These are phyloP conservation scores for Zymoseptoria brevis DNA, from an alignment of 2,329 filamentous ascomycete species.

Conservation along the genomic window DNA sequence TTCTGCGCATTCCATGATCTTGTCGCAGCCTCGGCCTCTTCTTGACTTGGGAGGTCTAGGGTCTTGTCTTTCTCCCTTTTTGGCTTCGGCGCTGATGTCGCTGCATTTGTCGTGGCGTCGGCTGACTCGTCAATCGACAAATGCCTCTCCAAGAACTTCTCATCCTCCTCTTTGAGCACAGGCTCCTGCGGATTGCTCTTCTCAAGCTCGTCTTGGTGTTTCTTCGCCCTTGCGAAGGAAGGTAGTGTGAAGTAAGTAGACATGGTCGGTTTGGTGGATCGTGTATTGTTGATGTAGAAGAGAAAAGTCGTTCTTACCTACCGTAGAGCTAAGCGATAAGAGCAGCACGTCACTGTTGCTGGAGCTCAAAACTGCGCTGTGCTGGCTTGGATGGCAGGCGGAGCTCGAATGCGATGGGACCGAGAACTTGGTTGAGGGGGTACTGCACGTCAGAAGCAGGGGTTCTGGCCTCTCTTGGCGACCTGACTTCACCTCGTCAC, in stretches of 20 bases:
- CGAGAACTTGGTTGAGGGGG: neutral
- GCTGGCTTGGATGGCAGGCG: conserved; percentile 3
- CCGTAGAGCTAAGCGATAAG: neutral
- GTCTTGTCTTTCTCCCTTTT: conserved; percentile 25
- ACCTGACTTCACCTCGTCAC: neutral
- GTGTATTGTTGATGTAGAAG: neutral
- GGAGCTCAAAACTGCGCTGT: conserved; percentile 5
- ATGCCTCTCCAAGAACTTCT: conserved; percentile 44
- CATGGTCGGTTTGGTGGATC: conserved; percentile 5
- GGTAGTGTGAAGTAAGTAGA: conserved; percentile 28
- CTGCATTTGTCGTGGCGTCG: conserved; percentile 10
- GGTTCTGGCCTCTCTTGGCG: neutral
- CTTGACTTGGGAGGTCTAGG: conserved; percentile 29
- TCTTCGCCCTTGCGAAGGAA: conserved; percentile 30
- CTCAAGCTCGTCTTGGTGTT: conserved; percentile 30
- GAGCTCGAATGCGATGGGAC: neutral
- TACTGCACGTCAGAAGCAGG: neutral
- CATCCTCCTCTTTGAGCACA: conserved; percentile 54
- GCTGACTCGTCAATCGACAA: conserved; percentile 19
- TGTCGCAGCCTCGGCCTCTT: conserved; percentile 29
- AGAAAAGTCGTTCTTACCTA: neutral
- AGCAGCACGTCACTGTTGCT: neutral
- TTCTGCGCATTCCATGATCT: conserved; percentile 17
- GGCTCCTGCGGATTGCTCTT: conserved; percentile 31
- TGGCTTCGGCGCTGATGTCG: conserved; percentile 20